Evolutionary conservation across 768 basidiomycete genomes (phyloP).

Genomic region (Naganishia randhawae): DNA sequence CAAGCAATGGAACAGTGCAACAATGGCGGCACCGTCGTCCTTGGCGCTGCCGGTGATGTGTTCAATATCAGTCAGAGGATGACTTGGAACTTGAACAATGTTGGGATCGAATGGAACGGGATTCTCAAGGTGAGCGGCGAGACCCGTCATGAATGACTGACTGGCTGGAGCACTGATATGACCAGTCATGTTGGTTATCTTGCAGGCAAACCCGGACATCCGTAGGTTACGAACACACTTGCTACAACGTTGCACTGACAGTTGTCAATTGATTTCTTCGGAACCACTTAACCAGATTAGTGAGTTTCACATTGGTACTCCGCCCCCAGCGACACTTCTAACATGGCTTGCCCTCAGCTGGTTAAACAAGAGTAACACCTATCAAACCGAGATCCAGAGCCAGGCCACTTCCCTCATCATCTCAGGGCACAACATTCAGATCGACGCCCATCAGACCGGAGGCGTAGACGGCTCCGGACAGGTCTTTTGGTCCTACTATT

Average conservation of each 20-base stretch:
- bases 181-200: background rate
- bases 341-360: background rate
- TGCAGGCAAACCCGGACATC: background rate
- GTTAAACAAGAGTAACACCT: constrained; percentile 13
- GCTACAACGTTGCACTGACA: background rate
- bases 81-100: constrained; percentile 7
- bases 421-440: constrained; percentile 9
- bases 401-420: constrained; percentile 20
- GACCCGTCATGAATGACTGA: background rate
- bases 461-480: constrained; percentile 10
- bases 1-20: constrained; percentile 7
- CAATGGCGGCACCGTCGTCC: constrained; percentile 1
- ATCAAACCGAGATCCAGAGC: constrained; percentile 17
- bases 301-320: background rate
- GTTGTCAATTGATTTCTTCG: background rate
- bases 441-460: constrained; percentile 10
- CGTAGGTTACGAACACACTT: background rate
- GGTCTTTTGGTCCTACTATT: constrained; percentile 8
- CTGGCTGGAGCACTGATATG: background rate
- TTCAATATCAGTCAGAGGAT: constrained; percentile 19
- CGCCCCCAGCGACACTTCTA: too few relatives aligned
- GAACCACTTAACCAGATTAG: background rate
- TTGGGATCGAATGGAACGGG: constrained; percentile 8
- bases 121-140: background rate
- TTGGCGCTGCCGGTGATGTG: background rate